Percentiles rank a stretch among this genome's conserved stretches.
These are phyloP conservation scores for Chondrus crispus DNA, from an alignment of 23 red algal species.

Conservation along the genomic window DNA sequence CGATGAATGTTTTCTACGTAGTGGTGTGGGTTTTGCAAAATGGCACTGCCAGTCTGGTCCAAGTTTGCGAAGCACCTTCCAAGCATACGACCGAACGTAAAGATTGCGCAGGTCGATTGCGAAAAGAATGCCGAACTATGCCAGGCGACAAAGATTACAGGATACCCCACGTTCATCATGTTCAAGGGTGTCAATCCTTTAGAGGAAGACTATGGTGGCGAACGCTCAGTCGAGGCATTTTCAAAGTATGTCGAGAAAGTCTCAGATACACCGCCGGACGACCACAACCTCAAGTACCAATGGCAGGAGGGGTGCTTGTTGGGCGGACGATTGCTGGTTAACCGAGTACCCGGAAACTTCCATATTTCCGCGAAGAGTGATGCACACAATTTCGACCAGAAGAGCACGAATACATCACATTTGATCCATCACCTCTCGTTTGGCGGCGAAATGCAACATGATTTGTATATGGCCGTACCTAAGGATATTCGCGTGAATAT, in stretches of 20 bases:
- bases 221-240: slow-evolving; percentile 42
- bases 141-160: slow-evolving; percentile 31
- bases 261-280: slow-evolving; percentile 31
- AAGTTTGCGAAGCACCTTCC: slow-evolving; percentile 31
- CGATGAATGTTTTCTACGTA: not conserved
- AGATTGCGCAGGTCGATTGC: slow-evolving; percentile 64
- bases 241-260: slow-evolving; percentile 47
- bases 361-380: slow-evolving; percentile 75
- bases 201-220: slow-evolving; percentile 34
- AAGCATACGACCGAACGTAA: slow-evolving; percentile 30
- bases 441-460: not conserved
- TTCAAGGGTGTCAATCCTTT: slow-evolving; percentile 55
- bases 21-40: slow-evolving; percentile 49
- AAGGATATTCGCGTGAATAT: slow-evolving; percentile 43
- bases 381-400: slow-evolving; percentile 74
- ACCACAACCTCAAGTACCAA: slow-evolving; percentile 55
- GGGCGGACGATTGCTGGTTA: slow-evolving; percentile 48
- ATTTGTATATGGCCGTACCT: slow-evolving; percentile 21
- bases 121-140: slow-evolving; percentile 19
- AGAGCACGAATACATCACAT: slow-evolving; percentile 78
- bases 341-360: slow-evolving; percentile 74
- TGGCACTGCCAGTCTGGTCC: slow-evolving; percentile 42
- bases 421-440: slow-evolving; percentile 64
- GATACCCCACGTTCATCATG: slow-evolving; percentile 71
- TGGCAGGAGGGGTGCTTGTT: slow-evolving; percentile 71